These are phyloP conservation scores for Lasiosphaeria ovina DNA, from an alignment of 495 filamentous ascomycete species.

Conservation along the genomic window DNA sequence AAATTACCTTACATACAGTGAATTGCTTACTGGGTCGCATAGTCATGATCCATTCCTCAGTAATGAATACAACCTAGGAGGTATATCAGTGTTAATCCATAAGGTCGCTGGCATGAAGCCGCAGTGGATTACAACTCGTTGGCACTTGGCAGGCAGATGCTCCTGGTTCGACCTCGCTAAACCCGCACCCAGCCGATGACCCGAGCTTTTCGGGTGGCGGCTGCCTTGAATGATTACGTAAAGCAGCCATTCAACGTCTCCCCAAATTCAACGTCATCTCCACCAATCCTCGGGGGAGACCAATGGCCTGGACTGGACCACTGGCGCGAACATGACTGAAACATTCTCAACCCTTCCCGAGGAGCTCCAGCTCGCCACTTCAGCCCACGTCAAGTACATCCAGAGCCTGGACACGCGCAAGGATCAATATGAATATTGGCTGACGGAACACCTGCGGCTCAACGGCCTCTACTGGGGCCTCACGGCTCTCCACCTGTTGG, in stretches of 20 bases:
- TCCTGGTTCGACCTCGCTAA: no score
- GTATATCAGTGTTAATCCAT: no score
- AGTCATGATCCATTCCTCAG: no score
- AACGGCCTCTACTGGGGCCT: constrained; percentile 97
- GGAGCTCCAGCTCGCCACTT: constrained; percentile 61
- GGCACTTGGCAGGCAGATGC: no score
- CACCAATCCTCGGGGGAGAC: neutral
- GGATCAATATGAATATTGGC: constrained; percentile 94
- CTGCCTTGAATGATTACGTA: constrained; percentile 10
- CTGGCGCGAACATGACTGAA: constrained; percentile 21
- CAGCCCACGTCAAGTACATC: constrained; percentile 90
- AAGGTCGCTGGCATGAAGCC: no score
- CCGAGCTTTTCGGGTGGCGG: neutral
- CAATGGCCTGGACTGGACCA: neutral
- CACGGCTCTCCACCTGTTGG: constrained; percentile 80
- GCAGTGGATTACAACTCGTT: no score
- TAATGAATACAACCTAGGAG: no score
- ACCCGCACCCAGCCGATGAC: no score
- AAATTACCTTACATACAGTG: no score
- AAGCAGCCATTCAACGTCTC: neutral
- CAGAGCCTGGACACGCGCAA: constrained; percentile 86
- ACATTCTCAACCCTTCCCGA: constrained; percentile 46
- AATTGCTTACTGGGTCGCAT: no score
- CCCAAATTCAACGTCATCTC: constrained; percentile 2
- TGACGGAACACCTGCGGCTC: constrained; percentile 92